Percentiles rank a stretch among this genome's conserved stretches.
These are phyloP conservation scores for Fusarium sp. DNA, from an alignment of 2,329 filamentous ascomycete genomes.

Conservation along the genomic window DNA sequence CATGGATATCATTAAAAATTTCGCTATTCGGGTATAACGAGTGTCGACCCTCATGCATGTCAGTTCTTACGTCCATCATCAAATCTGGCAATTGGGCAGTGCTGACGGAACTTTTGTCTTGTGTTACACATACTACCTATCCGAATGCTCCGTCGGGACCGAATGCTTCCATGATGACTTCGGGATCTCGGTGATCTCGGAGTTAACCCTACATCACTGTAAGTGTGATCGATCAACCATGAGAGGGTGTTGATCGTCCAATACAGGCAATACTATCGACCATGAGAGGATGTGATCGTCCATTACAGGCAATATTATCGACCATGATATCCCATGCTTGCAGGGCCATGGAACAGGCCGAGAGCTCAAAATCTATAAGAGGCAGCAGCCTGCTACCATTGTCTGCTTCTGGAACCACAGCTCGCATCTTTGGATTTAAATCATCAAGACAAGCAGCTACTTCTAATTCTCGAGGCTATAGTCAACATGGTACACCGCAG, in stretches of 20 bases:
- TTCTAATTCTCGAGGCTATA: accelerated
- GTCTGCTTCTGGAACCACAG: background rate
- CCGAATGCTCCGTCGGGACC: background rate
- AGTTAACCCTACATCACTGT: background rate
- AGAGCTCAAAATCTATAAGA: background rate
- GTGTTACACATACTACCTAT: background rate
- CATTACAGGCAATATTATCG: background rate
- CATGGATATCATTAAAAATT: background rate
- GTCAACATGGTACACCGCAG: background rate
- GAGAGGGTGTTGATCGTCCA: background rate
- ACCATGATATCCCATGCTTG: too few species aligned
- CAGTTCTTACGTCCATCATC: background rate
- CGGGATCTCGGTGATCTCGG: background rate
- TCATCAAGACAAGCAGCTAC: background rate
- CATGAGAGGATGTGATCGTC: background rate
- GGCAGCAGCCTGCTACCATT: background rate
- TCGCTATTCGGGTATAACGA: background rate
- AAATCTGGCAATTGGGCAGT: background rate
- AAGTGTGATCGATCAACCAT: background rate
- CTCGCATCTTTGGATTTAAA: background rate
- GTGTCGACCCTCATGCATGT: background rate
- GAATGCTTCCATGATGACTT: background rate
- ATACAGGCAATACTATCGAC: background rate
- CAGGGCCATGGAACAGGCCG: background rate
- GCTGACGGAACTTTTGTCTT: constrained; percentile 3